Evolutionary conservation across 1,284 basidiomycete genomes (phyloP), one percentile per base, ranked within the genome.

Genomic region (Porodaedalea pini): DNA sequence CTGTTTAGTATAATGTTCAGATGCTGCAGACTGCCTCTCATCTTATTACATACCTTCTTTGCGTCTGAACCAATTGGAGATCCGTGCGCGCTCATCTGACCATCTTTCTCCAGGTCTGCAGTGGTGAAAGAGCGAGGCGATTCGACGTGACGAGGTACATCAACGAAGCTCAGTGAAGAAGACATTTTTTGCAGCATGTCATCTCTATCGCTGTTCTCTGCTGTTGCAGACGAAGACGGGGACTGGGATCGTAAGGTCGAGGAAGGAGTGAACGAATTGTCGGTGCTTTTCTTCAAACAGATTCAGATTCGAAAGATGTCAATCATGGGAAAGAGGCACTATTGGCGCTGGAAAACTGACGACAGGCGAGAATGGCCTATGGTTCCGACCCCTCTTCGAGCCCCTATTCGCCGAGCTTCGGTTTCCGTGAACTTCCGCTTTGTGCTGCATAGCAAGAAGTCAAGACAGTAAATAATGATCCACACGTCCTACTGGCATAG

Each of bases 341-440:
- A 34, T 34, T 13, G 32, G 13, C 6, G 6, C 32, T 34, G 7
- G 13, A 13, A 52, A 3, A 48, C 54, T 39, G 29, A 56, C 54
- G 17, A 25, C 27, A 21, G 54, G 45, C n/a, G 54, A 56, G 37
- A 55, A 39, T 25, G 36, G 21, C 36, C 45, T 48, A 6, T 50
- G 15, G 19, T 34, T 48, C 45, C 27, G 41, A 2, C 34, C 25
- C 45, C n/a, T 56, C 27, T 25, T 47, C 23, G 45, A 31, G 4
- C 4, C 31, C 15, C 45, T 47, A 15, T 29, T 31, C 2, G 13
- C 25, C n/a, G 29, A n/a, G 21, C 11, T 15, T 31, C 11, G 25
- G 27, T 7, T 31, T 27, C 54, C 45, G 29, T 56, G 54, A 11
- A 49, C 31, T 23, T 49, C 51, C 25, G 19, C 43, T 50, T 58